Conservation (phyloP, 2,329 filamentous ascomycete genomes). For the Ophiostoma perfectum region DNA sequence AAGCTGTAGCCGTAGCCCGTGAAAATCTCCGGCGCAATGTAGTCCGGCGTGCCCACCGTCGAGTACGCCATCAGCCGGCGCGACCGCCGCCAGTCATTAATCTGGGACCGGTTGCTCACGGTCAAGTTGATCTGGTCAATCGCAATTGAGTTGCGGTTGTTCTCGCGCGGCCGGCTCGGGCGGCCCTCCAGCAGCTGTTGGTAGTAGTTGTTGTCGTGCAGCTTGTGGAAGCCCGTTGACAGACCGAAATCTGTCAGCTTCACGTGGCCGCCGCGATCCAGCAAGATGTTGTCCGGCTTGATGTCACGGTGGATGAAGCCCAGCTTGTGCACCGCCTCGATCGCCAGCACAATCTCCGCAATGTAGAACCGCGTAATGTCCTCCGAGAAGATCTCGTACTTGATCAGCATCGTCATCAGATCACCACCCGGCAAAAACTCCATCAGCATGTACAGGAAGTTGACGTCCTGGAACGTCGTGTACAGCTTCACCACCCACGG, state of each 20-base stretch:
- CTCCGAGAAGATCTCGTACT: constrained; percentile 98
- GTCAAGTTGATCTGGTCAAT: constrained; percentile 98
- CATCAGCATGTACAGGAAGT: constrained; percentile 99
- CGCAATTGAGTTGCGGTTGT: constrained; percentile 84
- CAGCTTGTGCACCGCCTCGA: constrained; percentile 95
- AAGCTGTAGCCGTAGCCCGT: constrained; percentile 94
- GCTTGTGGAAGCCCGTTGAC: constrained; percentile 94
- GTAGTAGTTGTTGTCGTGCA: constrained; percentile 96
- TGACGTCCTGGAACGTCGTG: constrained; percentile 94
- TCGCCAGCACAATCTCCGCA: constrained; percentile 95
- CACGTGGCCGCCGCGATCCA: constrained; percentile 92
- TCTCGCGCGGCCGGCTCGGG: constrained; percentile 57
- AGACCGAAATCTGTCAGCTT: constrained; percentile 98
- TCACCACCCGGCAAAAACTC: constrained; percentile 97
- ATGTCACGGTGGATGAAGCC: constrained; percentile 99
- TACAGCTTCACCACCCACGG: constrained; percentile 98
- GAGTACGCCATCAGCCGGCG: constrained; percentile 95
- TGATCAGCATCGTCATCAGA: constrained; percentile 99
- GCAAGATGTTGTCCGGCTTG: constrained; percentile 96
- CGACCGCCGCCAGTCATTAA: constrained; percentile 98
- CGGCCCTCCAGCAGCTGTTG: constrained; percentile 81
- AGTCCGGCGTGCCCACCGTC: constrained; percentile 95
- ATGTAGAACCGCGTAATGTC: constrained; percentile 99
- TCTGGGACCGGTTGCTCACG: constrained; percentile 93
- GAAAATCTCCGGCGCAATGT: constrained; percentile 98